A percentile compares a stretch with the other conserved stretches of the same genome.
These are phyloP conservation scores for Eimeria mitis DNA, from an alignment of 169 alveolate genomes.

Conservation along the genomic window DNA sequence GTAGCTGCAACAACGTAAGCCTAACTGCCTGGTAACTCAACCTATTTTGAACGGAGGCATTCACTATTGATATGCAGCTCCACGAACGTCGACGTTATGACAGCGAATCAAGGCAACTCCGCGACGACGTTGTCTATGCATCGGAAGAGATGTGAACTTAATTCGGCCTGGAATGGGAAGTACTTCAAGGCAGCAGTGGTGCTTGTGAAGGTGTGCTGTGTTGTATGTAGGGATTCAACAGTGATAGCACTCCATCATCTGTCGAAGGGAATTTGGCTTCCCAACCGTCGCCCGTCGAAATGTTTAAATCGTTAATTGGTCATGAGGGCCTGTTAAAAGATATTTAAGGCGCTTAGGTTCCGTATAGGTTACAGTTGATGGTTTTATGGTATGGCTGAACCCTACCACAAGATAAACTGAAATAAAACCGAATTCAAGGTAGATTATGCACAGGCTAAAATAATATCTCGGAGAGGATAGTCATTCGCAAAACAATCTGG, in stretches of 20 bases:
- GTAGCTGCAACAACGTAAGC: background rate
- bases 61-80: background rate
- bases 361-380: background rate
- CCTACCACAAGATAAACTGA: background rate
- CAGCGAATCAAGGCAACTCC: background rate
- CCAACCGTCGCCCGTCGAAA: background rate
- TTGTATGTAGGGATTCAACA: background rate
- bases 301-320: background rate
- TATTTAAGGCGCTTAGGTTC: background rate
- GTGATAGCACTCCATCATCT: background rate
- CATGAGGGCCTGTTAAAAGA: background rate
- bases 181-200: background rate
- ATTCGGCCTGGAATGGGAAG: background rate
- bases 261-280: background rate
- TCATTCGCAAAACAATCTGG: background rate
- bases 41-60: background rate
- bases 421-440: background rate
- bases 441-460: background rate
- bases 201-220: background rate
- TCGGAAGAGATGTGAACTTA: background rate
- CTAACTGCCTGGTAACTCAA: background rate
- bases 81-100: no score
- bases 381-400: background rate
- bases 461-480: background rate
- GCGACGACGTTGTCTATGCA: background rate